Conservation (phyloP, 2,329 filamentous ascomycete genomes). For the Orbilia javanica region DNA sequence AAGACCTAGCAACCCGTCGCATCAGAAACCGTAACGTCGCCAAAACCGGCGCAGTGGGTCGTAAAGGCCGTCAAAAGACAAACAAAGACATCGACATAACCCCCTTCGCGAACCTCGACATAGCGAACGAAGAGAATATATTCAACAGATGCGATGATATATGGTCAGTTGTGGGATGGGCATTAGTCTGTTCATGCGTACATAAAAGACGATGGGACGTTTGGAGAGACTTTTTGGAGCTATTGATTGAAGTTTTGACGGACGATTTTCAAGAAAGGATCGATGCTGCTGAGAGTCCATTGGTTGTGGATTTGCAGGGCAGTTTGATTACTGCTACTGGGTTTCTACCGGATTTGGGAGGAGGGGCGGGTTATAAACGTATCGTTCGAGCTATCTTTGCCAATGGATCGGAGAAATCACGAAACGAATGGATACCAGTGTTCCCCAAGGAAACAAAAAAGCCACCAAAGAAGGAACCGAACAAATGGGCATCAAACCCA, state of each 20-base stretch:
- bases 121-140: slow-evolving; percentile 46
- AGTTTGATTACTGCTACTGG: slow-evolving; percentile 40
- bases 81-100: slow-evolving; percentile 26
- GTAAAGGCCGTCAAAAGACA: slow-evolving; percentile 13
- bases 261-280: slow-evolving; percentile 44
- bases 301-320: slow-evolving; percentile 42
- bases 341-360: slow-evolving; percentile 31
- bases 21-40: slow-evolving; percentile 44
- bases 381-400: slow-evolving; percentile 53
- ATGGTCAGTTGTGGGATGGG: slow-evolving; percentile 50
- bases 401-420: slow-evolving; percentile 43
- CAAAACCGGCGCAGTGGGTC: slow-evolving; percentile 22
- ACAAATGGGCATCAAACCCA: slow-evolving; percentile 20
- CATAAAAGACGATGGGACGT: slow-evolving; percentile 47
- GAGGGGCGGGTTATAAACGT: slow-evolving; percentile 50
- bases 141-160: slow-evolving; percentile 50
- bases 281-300: slow-evolving; percentile 8
- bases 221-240: slow-evolving; percentile 41
- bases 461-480: slow-evolving; percentile 34
- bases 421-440: slow-evolving; percentile 43
- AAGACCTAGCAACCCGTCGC: slow-evolving; percentile 14
- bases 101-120: slow-evolving; percentile 40
- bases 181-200: slow-evolving; percentile 46
- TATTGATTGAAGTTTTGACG: slow-evolving; percentile 41
- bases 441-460: slow-evolving; percentile 52